These are phyloP conservation scores for Meira miltonrushii DNA, from an alignment of 1,284 basidiomycete genomes.

Conservation along the genomic window DNA sequence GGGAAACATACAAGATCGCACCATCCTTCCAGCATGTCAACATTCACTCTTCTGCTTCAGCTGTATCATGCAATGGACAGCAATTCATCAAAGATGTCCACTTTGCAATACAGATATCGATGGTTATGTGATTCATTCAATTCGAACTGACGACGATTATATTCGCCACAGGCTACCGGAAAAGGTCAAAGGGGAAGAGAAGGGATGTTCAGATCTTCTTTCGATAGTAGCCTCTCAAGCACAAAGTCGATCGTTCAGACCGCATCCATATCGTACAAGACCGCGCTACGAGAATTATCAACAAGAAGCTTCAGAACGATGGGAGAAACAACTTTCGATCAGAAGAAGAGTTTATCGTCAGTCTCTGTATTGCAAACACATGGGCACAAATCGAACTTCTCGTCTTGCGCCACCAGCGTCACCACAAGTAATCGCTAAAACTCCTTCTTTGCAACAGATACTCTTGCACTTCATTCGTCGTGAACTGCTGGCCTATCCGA, in stretches of 20 bases:
- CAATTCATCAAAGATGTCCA: constrained; percentile 46
- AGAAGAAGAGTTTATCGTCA: constrained; percentile 1
- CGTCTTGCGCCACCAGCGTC: neutral
- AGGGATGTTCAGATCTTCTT: neutral
- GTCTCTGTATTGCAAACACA: constrained; percentile 21
- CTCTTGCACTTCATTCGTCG: constrained; percentile 42
- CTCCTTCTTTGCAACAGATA: constrained; percentile 20
- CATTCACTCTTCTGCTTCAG: constrained; percentile 52
- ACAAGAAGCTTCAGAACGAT: neutral
- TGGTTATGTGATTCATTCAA: constrained; percentile 37
- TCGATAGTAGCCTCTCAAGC: neutral
- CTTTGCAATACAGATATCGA: constrained; percentile 43
- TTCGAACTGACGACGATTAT: constrained; percentile 45
- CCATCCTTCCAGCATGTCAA: constrained; percentile 40
- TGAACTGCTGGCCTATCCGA: constrained; percentile 42
- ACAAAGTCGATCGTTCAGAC: neutral
- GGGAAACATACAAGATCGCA: constrained; percentile 36
- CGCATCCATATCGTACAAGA: neutral
- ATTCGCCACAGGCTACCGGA: constrained; percentile 33
- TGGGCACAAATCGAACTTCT: constrained; percentile 1
- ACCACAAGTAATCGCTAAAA: constrained; percentile 10
- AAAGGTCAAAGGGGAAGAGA: neutral
- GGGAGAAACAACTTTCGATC: constrained; percentile 1
- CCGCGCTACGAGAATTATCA: neutral
- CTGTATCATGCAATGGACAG: constrained; percentile 47